phyloP scores from a whole-genome alignment of 2,329 filamentous ascomycete species.

The Gyromitra esculenta region DNA sequence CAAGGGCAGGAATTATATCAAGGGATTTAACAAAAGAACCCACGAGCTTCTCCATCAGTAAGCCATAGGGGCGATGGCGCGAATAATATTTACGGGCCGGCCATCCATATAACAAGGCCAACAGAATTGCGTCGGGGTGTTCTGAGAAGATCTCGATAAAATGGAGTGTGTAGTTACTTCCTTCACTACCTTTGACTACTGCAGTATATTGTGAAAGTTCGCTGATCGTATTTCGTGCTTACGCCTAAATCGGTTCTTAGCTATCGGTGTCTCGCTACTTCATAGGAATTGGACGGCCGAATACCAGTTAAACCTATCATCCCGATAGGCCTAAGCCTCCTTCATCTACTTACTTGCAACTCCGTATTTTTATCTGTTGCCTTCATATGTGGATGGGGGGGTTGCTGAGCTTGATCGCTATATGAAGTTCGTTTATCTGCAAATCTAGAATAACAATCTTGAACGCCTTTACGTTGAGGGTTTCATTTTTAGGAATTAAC shows the following conservation, averaged over 20 bases:
- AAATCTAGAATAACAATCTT: slow-evolving; percentile 63
- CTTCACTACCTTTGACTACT: slow-evolving; percentile 6
- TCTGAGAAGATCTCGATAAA: slow-evolving; percentile 49
- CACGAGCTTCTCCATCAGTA: slow-evolving; percentile 40
- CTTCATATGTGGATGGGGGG: slow-evolving; percentile 65
- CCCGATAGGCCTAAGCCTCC: slow-evolving; percentile 62
- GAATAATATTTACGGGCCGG: slow-evolving; percentile 60
- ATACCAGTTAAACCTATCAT: slow-evolving; percentile 64
- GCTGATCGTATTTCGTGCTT: slow-evolving; percentile 31
- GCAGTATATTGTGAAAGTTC: slow-evolving; percentile 30
- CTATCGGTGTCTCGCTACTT: neutral
- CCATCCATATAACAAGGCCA: slow-evolving; percentile 59
- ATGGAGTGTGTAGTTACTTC: slow-evolving; percentile 19
- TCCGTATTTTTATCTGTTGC: slow-evolving; percentile 62
- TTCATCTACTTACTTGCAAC: slow-evolving; percentile 64
- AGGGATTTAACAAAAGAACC: slow-evolving; percentile 68
- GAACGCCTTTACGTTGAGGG: slow-evolving; percentile 61
- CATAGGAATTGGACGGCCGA: slow-evolving; percentile 18
- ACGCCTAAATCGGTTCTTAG: neutral
- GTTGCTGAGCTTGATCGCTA: slow-evolving; percentile 64
- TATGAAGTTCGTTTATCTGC: slow-evolving; percentile 63
- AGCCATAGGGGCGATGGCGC: neutral
- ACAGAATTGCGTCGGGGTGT: slow-evolving; percentile 50
- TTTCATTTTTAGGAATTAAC: slow-evolving; percentile 16
- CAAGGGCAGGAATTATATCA: slow-evolving; percentile 64